These are phyloP conservation scores for Solanum dulcamara DNA, from an alignment of 257 asterid species.

Conservation along the genomic window DNA sequence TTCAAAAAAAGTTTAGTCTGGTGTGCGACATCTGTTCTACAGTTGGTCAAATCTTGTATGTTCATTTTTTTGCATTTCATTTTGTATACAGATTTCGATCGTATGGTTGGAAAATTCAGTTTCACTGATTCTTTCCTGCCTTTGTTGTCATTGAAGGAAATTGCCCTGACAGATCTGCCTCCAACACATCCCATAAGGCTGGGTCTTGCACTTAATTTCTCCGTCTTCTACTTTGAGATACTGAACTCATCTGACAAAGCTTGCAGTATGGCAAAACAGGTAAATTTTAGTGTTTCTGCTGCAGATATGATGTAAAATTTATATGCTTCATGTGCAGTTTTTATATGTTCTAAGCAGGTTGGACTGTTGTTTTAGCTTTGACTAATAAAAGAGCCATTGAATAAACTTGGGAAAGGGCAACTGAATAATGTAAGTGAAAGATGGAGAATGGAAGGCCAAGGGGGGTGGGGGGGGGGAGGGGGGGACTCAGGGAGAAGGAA, in stretches of 20 bases:
- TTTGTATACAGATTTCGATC: neutral
- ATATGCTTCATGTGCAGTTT: neutral
- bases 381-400: neutral
- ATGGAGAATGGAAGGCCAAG: neutral
- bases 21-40: neutral
- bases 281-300: neutral
- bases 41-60: neutral
- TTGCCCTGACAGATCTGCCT: slow-evolving; percentile 30
- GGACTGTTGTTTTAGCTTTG: neutral
- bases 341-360: neutral
- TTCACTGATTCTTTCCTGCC: neutral
- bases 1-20: neutral
- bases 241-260: slow-evolving; percentile 43
- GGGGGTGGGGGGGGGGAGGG: neutral
- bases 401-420: neutral
- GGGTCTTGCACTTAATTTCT: slow-evolving; percentile 40
- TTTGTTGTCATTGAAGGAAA: slow-evolving; percentile 21
- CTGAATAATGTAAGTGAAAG: neutral
- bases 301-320: neutral
- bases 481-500: neutral
- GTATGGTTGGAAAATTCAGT: neutral
- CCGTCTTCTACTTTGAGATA: slow-evolving; percentile 40
- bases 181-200: slow-evolving; percentile 44
- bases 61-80: neutral
- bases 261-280: slow-evolving; percentile 43